Evolutionary conservation across 306 rosid species (phyloP).

Genomic region (Sicyos edulis): DNA sequence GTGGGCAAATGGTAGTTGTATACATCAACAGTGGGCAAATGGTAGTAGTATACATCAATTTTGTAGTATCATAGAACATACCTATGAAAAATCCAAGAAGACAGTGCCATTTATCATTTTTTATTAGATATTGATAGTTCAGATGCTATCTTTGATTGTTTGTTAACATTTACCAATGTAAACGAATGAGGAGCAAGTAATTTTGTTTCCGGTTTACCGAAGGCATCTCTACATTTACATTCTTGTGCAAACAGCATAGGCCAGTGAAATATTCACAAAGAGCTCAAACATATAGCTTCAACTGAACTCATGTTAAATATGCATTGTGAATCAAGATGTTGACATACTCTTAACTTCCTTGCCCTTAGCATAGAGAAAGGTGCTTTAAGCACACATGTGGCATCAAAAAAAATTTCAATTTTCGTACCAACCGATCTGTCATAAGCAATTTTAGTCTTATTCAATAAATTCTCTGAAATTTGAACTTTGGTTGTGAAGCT

Average conservation of each 20-base stretch:
- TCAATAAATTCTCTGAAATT: neutral
- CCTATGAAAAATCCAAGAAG: slow-evolving; percentile 10
- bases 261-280: neutral
- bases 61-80: slow-evolving; percentile 16
- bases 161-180: neutral
- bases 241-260: slow-evolving; percentile 3
- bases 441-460: neutral
- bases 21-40: too few relatives aligned
- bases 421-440: neutral
- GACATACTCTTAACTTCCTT: neutral
- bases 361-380: neutral
- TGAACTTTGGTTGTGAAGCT: neutral
- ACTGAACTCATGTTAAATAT: neutral
- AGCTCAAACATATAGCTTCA: neutral
- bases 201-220: neutral
- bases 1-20: neutral
- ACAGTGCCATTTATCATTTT: neutral
- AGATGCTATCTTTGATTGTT: neutral
- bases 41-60: slow-evolving; percentile 13
- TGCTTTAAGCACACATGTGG: neutral
- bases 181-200: neutral
- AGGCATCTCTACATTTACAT: neutral
- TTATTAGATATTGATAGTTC: slow-evolving; percentile 1
- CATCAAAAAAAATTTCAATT: neutral
- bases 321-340: neutral